Percentiles rank a stretch among this genome's conserved stretches.
Evolutionary conservation across 495 filamentous ascomycete genomes (phyloP).

Genomic region (Daldinia caldariorum): DNA sequence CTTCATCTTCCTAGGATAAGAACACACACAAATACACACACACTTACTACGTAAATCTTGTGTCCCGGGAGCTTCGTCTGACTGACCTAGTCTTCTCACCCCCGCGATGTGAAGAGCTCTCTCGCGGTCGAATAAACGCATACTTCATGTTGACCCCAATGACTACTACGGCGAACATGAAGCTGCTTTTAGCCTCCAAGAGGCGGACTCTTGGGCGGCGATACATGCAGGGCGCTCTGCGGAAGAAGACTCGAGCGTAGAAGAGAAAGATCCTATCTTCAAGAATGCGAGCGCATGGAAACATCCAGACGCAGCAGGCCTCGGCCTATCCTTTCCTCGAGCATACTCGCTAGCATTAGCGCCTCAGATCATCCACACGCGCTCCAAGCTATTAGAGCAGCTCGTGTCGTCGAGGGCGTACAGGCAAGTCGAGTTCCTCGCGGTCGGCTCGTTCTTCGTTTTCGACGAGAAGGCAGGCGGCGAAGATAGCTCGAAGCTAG

Average conservation of each 20-base stretch:
- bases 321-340: slow-evolving; percentile 70
- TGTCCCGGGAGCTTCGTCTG: slow-evolving; percentile 56
- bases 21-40: too few relatives aligned
- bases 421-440: slow-evolving; percentile 89
- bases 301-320: slow-evolving; percentile 39
- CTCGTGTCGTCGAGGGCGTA: slow-evolving; percentile 90
- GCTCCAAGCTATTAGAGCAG: slow-evolving; percentile 75
- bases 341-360: slow-evolving; percentile 85
- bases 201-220: slow-evolving; percentile 77
- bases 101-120: slow-evolving; percentile 75
- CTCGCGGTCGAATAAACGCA: slow-evolving; percentile 88
- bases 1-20: slow-evolving; percentile 7
- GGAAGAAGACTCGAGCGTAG: slow-evolving; percentile 2
- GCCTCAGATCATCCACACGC: slow-evolving; percentile 87
- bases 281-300: slow-evolving; percentile 44
- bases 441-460: slow-evolving; percentile 94
- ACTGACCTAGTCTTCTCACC: slow-evolving; percentile 67
- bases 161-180: slow-evolving; percentile 87
- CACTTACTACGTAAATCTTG: neutral
- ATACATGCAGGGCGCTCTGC: slow-evolving; percentile 22
- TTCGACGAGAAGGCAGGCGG: slow-evolving; percentile 54
- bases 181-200: slow-evolving; percentile 86
- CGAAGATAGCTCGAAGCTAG: slow-evolving; percentile 50
- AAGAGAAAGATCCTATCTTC: slow-evolving; percentile 26
- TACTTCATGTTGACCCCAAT: slow-evolving; percentile 90